Evolutionary conservation across 164 flowering plant genomes (phyloP), one percentile per base, ranked within the genome.

Genomic region (Liquidambar formosana): DNA sequence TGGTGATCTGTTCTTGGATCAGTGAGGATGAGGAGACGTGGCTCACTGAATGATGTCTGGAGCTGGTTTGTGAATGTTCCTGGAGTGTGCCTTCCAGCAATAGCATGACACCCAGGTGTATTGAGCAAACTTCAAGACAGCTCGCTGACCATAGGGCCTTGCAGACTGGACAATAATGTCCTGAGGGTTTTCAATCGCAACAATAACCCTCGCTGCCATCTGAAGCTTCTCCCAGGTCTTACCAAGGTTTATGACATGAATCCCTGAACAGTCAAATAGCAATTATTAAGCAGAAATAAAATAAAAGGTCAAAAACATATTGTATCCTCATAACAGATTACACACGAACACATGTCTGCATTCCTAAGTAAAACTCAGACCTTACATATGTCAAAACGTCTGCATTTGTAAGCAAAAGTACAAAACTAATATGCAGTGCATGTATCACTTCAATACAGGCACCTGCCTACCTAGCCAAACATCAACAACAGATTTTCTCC

Each of bases 101-200:
- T 88, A 5, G 97, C 91, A 67, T 88, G 83, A 91, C n/a, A n/a
- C n/a, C n/a, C n/a, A n/a, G n/a, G n/a, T n/a, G n/a, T n/a, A n/a
- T n/a, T n/a, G n/a, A n/a, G n/a, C n/a, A n/a, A n/a, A n/a, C 76
- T 91, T 91, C 71, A 91, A 66, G 3, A 91, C 89, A 66, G 97
- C 97, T 45, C 97, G 79, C 82, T 92, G 97, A 43, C 97, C 97
- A 83, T 92, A 92, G 1, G 97, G 97, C 75, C 96, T 85, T 8
- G 97, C 97, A 75, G 95, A 90, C 73, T 92, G 97, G 21, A 90
- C 97, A 73, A 92, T 90, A 16, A 92, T 92, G 67, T 92, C 97
- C 75, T 86, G 79, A 13, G 96, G 94, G 59, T 86, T 89, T 78
- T 92, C 97, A 23, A 92, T 89, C 0, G 87, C 96, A 70, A 90